Conservation (phyloP, 352 stramenopile genomes). For the Pythium coloratum region DNA sequence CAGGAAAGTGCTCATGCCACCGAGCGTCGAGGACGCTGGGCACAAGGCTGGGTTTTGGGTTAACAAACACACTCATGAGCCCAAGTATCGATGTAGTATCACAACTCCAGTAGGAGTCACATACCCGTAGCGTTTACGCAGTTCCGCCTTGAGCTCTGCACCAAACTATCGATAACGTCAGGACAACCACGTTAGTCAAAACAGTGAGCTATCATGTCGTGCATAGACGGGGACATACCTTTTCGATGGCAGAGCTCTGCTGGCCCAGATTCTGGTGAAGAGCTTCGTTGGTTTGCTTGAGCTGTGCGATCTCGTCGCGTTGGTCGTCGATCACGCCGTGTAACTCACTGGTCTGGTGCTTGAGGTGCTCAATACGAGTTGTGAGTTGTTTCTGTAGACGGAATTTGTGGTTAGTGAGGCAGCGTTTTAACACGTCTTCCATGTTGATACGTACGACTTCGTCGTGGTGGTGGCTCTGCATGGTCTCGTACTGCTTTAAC, state of each 20-base stretch:
- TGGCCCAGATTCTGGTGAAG: constrained; percentile 22
- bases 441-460: constrained; percentile 34
- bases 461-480: constrained; percentile 31
- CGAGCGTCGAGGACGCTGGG: constrained; percentile 49
- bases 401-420: not conserved
- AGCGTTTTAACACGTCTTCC: too few species aligned
- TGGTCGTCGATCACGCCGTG: constrained; percentile 17
- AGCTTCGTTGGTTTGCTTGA: constrained; percentile 30
- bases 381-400: constrained; percentile 22
- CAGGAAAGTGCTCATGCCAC: constrained; percentile 59
- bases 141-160: constrained; percentile 44
- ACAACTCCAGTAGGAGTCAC: constrained; percentile 7
- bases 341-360: constrained; percentile 30
- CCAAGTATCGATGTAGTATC: not conserved
- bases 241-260: constrained; percentile 37
- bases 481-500: constrained; percentile 34
- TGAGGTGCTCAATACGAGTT: constrained; percentile 30
- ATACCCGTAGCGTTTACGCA: constrained; percentile 63
- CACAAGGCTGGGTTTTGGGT: constrained; percentile 35
- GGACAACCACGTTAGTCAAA: too few species aligned
- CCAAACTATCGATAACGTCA: constrained; percentile 35
- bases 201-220: not conserved
- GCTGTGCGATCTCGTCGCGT: constrained; percentile 26
- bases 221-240: constrained; percentile 18
- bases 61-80: too few species aligned